These are phyloP conservation scores for Macrotyloma uniflorum DNA, from an alignment of 306 rosid genomes.

Conservation along the genomic window DNA sequence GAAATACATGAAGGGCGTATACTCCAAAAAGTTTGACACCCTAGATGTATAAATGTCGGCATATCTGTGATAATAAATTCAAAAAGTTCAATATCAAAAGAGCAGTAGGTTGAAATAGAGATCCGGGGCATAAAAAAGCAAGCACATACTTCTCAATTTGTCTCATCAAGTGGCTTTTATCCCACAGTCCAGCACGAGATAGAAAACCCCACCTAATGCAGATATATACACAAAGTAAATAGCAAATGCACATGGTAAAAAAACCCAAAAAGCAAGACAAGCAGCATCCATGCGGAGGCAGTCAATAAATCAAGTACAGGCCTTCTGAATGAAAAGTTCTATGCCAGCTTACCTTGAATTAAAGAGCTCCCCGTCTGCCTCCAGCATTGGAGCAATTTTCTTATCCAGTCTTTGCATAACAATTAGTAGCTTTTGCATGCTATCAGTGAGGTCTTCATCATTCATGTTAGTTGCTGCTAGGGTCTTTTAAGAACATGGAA, in stretches of 20 bases:
- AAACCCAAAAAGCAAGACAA: neutral
- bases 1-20: slow-evolving; percentile 96
- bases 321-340: slow-evolving; percentile 16
- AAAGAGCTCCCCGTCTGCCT: slow-evolving; percentile 91
- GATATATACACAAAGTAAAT: slow-evolving; percentile 34
- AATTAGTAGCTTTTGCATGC: slow-evolving; percentile 92
- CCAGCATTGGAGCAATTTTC: slow-evolving; percentile 88
- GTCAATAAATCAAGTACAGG: neutral
- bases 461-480: slow-evolving; percentile 91
- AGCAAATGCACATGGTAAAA: neutral
- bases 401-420: slow-evolving; percentile 97
- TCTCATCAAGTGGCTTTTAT: slow-evolving; percentile 98
- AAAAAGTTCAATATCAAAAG: slow-evolving; percentile 14
- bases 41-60: slow-evolving; percentile 98
- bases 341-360: slow-evolving; percentile 64
- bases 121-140: slow-evolving; percentile 24
- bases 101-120: neutral
- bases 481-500: slow-evolving; percentile 61
- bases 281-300: slow-evolving; percentile 3
- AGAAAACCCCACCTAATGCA: slow-evolving; percentile 93
- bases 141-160: slow-evolving; percentile 91
- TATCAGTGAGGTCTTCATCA: slow-evolving; percentile 86
- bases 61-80: slow-evolving; percentile 59
- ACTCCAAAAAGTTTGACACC: slow-evolving; percentile 87
- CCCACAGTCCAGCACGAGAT: slow-evolving; percentile 97